Evolutionary conservation across 2,329 filamentous ascomycete species (phyloP).

Genomic region (Bipolaris gigantea): DNA sequence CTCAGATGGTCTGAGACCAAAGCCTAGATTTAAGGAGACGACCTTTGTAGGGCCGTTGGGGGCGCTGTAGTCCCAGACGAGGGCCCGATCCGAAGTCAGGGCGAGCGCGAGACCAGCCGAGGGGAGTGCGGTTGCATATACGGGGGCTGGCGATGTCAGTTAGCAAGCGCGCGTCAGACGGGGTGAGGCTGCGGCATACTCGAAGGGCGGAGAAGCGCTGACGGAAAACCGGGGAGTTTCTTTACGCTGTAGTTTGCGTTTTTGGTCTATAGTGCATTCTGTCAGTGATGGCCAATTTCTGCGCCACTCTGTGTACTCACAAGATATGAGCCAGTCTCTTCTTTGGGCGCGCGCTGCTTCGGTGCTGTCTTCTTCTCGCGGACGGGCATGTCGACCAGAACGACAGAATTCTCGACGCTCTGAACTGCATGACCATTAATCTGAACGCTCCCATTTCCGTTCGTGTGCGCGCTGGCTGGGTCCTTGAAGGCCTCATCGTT

Average conservation of each 20-base stretch:
- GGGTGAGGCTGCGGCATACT: slow-evolving; percentile 55
- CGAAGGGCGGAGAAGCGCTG: slow-evolving; percentile 69
- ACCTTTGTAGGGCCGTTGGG: slow-evolving; percentile 67
- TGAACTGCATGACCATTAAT: slow-evolving; percentile 40
- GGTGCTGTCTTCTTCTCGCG: slow-evolving; percentile 44
- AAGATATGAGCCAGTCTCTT: slow-evolving; percentile 67
- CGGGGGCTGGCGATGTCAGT: slow-evolving; percentile 34
- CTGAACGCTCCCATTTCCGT: slow-evolving; percentile 37
- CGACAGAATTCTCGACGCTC: slow-evolving; percentile 33
- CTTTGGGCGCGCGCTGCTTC: slow-evolving; percentile 65
- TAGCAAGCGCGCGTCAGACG: slow-evolving; percentile 14
- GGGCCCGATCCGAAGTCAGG: slow-evolving; percentile 77
- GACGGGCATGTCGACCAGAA: slow-evolving; percentile 44
- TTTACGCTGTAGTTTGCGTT: slow-evolving; percentile 84
- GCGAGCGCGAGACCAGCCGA: slow-evolving; percentile 72
- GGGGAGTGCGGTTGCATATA: slow-evolving; percentile 55
- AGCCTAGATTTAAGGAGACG: slow-evolving; percentile 77
- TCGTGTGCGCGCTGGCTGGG: slow-evolving; percentile 28
- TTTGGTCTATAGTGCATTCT: slow-evolving; percentile 61
- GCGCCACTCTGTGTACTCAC: slow-evolving; percentile 49
- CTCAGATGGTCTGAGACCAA: slow-evolving; percentile 68
- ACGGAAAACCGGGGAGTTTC: slow-evolving; percentile 80
- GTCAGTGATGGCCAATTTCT: slow-evolving; percentile 6
- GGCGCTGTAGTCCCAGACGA: slow-evolving; percentile 84
- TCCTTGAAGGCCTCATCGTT: slow-evolving; percentile 46